phyloP scores from a whole-genome alignment of 192 early-diverging fungal genomes.

The Podila epicladia region DNA sequence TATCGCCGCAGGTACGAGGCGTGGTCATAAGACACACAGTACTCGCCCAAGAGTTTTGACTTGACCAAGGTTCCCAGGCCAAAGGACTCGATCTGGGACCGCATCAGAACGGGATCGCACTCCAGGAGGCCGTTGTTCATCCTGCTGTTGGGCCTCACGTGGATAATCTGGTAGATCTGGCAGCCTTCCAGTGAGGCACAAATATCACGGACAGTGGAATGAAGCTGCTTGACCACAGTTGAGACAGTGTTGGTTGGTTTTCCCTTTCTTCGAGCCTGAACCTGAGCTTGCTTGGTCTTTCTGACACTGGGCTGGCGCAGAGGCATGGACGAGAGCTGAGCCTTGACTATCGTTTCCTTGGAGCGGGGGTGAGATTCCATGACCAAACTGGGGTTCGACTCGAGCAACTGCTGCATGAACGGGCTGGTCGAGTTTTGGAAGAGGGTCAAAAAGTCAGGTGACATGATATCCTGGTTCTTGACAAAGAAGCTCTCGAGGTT shows the following conservation, averaged over 20 bases:
- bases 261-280: conserved; percentile 32
- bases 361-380: conserved; percentile 80
- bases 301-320: conserved; percentile 77
- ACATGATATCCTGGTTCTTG: conserved; percentile 76
- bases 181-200: conserved; percentile 81
- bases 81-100: conserved; percentile 40
- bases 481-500: conserved; percentile 78
- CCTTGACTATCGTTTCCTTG: conserved; percentile 75
- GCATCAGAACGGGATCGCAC: conserved; percentile 39
- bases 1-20: conserved; percentile 82
- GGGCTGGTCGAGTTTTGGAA: conserved; percentile 75
- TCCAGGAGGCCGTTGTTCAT: conserved; percentile 37
- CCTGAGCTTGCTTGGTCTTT: conserved; percentile 48
- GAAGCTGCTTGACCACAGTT: conserved; percentile 68
- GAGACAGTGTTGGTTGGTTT: conserved; percentile 51
- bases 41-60: conserved; percentile 62
- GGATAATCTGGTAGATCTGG: conserved; percentile 84
- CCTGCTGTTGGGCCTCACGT: conserved; percentile 79
- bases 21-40: conserved; percentile 67
- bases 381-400: conserved; percentile 72
- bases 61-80: conserved; percentile 18
- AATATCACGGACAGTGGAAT: conserved; percentile 80
- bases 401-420: conserved; percentile 80
- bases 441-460: conserved; percentile 87
- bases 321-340: conserved; percentile 81